These are phyloP conservation scores for Haberlea rhodopensis DNA, from an alignment of 257 asterid genomes.

Conservation along the genomic window DNA sequence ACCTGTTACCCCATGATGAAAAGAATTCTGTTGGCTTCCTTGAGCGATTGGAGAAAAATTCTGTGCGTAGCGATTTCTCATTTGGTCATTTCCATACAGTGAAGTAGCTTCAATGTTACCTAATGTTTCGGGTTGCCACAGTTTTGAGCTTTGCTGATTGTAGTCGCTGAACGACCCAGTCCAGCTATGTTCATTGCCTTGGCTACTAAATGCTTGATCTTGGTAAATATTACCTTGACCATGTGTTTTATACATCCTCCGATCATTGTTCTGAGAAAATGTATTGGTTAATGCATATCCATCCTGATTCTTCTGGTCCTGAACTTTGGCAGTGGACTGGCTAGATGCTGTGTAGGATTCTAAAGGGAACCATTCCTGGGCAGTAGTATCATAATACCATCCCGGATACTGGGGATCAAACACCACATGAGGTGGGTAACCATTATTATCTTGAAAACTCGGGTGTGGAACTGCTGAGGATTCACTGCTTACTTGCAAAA, in stretches of 20 bases:
- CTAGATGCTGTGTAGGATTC: constrained; percentile 51
- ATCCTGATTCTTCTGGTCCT: constrained; percentile 45
- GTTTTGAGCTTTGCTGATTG: constrained; percentile 39
- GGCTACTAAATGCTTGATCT: constrained; percentile 39
- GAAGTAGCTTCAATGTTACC: constrained; percentile 33
- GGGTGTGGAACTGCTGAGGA: constrained; percentile 39
- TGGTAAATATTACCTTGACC: constrained; percentile 35
- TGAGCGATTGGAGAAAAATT: constrained; percentile 34
- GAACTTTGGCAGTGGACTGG: constrained; percentile 47
- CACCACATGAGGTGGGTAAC: constrained; percentile 82
- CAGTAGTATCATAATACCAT: constrained; percentile 78
- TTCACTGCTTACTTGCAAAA: constrained; percentile 37
- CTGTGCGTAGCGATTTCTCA: constrained; percentile 38
- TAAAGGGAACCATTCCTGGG: constrained; percentile 68
- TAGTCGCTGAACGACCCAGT: constrained; percentile 40
- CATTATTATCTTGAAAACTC: constrained; percentile 43
- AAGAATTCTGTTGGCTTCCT: constrained; percentile 39
- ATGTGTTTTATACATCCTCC: constrained; percentile 25
- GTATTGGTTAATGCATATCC: constrained; percentile 35
- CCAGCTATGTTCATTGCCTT: constrained; percentile 49
- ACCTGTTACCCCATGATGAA: constrained; percentile 37
- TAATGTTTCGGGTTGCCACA: constrained; percentile 47
- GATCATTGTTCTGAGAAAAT: constrained; percentile 38
- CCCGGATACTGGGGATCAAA: constrained; percentile 95
- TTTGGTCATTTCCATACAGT: constrained; percentile 41